A percentile compares a stretch with the other conserved stretches of the same genome.
phyloP scores from a whole-genome alignment of 1,284 basidiomycete species.

The Cutaneotrichosporon arboriforme region DNA sequence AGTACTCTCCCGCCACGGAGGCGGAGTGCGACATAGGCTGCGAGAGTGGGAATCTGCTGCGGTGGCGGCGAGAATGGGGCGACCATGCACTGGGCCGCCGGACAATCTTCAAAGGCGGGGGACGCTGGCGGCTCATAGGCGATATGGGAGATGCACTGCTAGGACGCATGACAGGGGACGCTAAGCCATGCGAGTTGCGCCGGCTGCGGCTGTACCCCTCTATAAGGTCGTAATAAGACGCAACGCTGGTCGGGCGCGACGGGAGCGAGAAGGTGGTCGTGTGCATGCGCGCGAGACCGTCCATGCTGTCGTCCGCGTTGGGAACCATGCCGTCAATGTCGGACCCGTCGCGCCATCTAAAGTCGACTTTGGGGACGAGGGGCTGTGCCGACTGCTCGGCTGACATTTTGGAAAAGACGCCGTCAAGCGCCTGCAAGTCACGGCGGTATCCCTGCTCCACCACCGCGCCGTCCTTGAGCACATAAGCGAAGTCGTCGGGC shows the following conservation, averaged over 20 bases:
- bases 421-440: constrained; percentile 57
- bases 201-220: background rate
- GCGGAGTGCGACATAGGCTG: too few relatives aligned
- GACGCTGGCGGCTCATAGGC: background rate
- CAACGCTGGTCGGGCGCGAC: constrained; percentile 1
- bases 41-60: too few relatives aligned
- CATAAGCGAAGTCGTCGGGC: constrained; percentile 78
- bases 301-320: background rate
- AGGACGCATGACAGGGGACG: too few relatives aligned
- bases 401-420: constrained; percentile 48
- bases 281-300: background rate
- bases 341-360: constrained; percentile 28
- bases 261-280: background rate
- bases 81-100: background rate
- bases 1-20: too few relatives aligned
- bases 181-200: background rate
- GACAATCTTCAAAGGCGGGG: background rate
- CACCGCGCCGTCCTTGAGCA: constrained; percentile 75
- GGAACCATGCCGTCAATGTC: constrained; percentile 14
- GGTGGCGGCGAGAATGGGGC: background rate
- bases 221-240: background rate
- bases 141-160: too few relatives aligned
- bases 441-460: constrained; percentile 80
- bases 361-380: constrained; percentile 37
- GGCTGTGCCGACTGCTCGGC: constrained; percentile 44